Evolutionary conservation across 495 filamentous ascomycete genomes (phyloP).

Genomic region (Aspergillus bertholletiae): DNA sequence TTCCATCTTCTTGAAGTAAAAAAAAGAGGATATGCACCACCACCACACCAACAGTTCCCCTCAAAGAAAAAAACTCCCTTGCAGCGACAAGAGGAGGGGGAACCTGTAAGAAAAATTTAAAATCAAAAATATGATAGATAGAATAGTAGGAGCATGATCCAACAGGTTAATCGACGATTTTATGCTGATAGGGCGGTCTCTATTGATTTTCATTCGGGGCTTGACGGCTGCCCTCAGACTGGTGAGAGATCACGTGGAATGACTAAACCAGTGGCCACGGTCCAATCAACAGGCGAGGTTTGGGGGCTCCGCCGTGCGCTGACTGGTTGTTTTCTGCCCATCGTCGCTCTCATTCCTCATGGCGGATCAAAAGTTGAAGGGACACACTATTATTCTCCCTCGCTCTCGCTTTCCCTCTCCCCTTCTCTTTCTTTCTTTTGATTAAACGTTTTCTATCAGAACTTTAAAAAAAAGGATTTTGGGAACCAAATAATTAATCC

Average conservation of each 20-base stretch:
- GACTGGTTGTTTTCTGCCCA: conserved; percentile 1
- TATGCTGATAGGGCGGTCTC: background rate
- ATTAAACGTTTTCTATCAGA: background rate
- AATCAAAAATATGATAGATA: conserved; percentile 1
- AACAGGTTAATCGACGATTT: background rate
- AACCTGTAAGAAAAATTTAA: no score
- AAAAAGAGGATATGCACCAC: background rate
- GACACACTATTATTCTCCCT: conserved; percentile 7
- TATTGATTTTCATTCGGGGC: background rate
- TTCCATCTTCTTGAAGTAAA: background rate
- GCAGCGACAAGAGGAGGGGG: background rate
- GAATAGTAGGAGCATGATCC: no score
- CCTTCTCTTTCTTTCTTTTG: background rate
- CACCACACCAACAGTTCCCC: background rate
- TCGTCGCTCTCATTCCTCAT: conserved; percentile 1
- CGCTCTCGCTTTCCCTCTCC: conserved; percentile 3
- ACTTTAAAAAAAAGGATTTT: background rate
- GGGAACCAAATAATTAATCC: background rate
- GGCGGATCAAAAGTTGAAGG: conserved; percentile 1
- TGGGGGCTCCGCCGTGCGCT: conserved; percentile 8
- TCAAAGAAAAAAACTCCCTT: no score
- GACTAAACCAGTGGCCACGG: conserved; percentile 3
- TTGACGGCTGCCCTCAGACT: background rate
- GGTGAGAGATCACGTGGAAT: conserved; percentile 9
- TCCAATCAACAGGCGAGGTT: conserved; percentile 6